Evolutionary conservation across 1,284 basidiomycete species (phyloP).

Genomic region (Microstroma glucosiphilum): DNA sequence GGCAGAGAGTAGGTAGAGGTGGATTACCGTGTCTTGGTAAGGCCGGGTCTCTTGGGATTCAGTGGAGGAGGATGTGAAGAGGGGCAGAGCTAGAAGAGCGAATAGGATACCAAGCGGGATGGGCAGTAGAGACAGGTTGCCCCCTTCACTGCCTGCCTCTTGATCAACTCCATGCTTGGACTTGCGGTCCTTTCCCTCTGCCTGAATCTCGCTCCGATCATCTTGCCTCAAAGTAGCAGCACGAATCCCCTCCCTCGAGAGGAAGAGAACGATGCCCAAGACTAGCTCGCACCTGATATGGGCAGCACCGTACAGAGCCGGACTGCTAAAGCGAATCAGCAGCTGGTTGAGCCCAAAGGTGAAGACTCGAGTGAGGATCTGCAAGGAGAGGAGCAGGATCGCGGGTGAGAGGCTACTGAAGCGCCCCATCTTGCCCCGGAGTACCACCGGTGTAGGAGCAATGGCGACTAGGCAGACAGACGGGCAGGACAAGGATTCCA

Average conservation of each 20-base stretch:
- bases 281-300: slow-evolving; percentile 80
- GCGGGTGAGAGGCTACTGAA: not conserved
- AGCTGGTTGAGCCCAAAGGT: slow-evolving; percentile 85
- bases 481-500: no score
- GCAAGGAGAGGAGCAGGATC: slow-evolving; percentile 55
- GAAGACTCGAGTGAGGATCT: slow-evolving; percentile 72
- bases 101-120: slow-evolving; percentile 29
- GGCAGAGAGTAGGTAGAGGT: slow-evolving; percentile 38
- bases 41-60: slow-evolving; percentile 19
- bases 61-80: slow-evolving; percentile 29
- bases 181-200: not conserved
- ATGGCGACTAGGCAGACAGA: no score
- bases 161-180: not conserved
- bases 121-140: slow-evolving; percentile 38
- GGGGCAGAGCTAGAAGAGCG: slow-evolving; percentile 16
- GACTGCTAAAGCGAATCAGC: slow-evolving; percentile 74
- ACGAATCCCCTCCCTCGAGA: slow-evolving; percentile 76
- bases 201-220: not conserved
- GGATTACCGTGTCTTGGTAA: slow-evolving; percentile 25
- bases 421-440: no score
- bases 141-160: not conserved
- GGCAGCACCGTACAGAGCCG: slow-evolving; percentile 76
- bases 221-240: slow-evolving; percentile 57
- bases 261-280: slow-evolving; percentile 80
- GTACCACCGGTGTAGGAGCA: no score